A percentile compares a stretch with the other conserved stretches of the same genome.
Evolutionary conservation across 305 asterid genomes (phyloP).

Genomic region (Fraxinus baroniana): DNA sequence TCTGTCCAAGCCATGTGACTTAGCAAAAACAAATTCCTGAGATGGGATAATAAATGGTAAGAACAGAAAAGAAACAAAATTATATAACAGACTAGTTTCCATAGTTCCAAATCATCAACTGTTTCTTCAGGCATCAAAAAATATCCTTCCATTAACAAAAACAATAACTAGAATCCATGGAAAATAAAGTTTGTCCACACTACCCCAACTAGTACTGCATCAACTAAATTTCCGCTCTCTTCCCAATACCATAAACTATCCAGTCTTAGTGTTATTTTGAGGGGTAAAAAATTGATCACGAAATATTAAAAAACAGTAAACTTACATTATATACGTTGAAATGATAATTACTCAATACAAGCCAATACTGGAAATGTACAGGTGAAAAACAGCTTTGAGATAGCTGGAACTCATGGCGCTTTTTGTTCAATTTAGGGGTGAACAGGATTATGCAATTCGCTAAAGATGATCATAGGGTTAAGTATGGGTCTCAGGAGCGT

Average conservation of each 20-base stretch:
- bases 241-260: background rate
- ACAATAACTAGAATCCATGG: background rate
- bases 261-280: background rate
- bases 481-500: background rate
- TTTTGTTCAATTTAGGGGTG: background rate
- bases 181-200: background rate
- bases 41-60: conserved; percentile 28
- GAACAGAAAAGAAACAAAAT: conserved; percentile 3
- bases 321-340: background rate
- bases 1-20: conserved; percentile 56
- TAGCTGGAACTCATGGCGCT: background rate
- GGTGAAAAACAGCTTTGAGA: background rate
- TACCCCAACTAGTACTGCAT: background rate
- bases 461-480: background rate
- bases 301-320: background rate
- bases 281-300: background rate
- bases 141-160: background rate
- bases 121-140: background rate
- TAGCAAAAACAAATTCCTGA: conserved; percentile 31
- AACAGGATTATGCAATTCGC: background rate
- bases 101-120: conserved; percentile 7
- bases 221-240: background rate
- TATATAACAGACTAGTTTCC: conserved; percentile 6
- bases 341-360: background rate
- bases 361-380: background rate